phyloP scores from a whole-genome alignment of 352 stramenopile genomes.

The Globisporangium heterothallicum region DNA sequence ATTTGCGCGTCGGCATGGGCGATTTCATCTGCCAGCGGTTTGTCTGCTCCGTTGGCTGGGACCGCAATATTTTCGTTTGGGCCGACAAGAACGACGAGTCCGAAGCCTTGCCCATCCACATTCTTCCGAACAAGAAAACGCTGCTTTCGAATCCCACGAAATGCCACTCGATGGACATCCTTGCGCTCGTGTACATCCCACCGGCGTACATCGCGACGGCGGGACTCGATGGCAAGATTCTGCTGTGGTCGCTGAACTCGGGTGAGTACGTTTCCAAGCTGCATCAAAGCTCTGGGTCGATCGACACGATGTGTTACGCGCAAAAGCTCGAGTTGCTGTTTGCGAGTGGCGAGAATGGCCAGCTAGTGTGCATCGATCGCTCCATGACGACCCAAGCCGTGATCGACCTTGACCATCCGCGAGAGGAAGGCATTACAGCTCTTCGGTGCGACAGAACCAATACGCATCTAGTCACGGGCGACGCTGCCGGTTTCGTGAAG shows the following conservation, averaged over 20 bases:
- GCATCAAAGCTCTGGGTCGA: conserved; percentile 53
- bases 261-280: conserved; percentile 57
- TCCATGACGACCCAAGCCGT: conserved; percentile 53
- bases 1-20: conserved; percentile 72
- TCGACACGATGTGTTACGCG: conserved; percentile 66
- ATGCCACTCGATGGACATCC: conserved; percentile 63
- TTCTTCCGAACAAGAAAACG: conserved; percentile 35
- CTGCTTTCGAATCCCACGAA: conserved; percentile 23
- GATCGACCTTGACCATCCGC: conserved; percentile 28
- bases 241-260: conserved; percentile 79
- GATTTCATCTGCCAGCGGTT: conserved; percentile 80
- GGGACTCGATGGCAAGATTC: conserved; percentile 61
- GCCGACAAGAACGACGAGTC: conserved; percentile 79
- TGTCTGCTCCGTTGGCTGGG: conserved; percentile 80
- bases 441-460: conserved; percentile 54
- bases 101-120: conserved; percentile 50
- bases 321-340: conserved; percentile 71
- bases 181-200: conserved; percentile 62
- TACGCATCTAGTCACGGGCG: conserved; percentile 51
- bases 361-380: conserved; percentile 64
- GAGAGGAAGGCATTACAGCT: conserved; percentile 44
- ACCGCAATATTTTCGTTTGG: conserved; percentile 79
- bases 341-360: conserved; percentile 50
- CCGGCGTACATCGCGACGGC: conserved; percentile 65
- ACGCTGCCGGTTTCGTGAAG: conserved; percentile 50